Conservation (phyloP, 108 stramenopile genomes). For the Stephanodiscus minutulus region DNA sequence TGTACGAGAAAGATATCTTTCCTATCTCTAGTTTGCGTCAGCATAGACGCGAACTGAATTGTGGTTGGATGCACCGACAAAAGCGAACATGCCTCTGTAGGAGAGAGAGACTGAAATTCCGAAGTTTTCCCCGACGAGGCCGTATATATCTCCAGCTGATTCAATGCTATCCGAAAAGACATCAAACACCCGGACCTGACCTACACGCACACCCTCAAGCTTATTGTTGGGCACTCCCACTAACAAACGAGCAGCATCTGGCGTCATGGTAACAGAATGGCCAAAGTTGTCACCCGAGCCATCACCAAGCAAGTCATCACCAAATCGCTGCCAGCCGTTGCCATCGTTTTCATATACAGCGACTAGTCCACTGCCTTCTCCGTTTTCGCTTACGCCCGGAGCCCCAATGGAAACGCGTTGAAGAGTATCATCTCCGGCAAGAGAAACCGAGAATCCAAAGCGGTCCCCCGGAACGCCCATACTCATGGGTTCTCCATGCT, state of each 20-base stretch:
- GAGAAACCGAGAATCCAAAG: conserved; percentile 47
- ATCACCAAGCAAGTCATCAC: conserved; percentile 36
- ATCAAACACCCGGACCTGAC: conserved; percentile 33
- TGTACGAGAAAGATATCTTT: neutral
- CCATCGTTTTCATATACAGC: conserved; percentile 33
- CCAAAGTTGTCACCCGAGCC: conserved; percentile 40
- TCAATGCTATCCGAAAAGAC: neutral
- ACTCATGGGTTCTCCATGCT: conserved; percentile 28
- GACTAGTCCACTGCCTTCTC: conserved; percentile 42
- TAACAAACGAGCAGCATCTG: conserved; percentile 26
- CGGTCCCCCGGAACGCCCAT: conserved; percentile 38
- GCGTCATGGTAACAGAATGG: conserved; percentile 39
- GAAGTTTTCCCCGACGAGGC: conserved; percentile 37
- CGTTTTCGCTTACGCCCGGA: conserved; percentile 32
- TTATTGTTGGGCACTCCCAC: conserved; percentile 42
- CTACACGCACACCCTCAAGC: conserved; percentile 22
- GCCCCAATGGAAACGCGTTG: conserved; percentile 47
- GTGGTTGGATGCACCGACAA: conserved; percentile 29
- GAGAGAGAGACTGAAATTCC: conserved; percentile 44
- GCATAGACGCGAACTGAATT: conserved; percentile 35
- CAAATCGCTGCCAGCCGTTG: conserved; percentile 30
- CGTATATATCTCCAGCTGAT: conserved; percentile 27
- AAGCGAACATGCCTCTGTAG: conserved; percentile 30
- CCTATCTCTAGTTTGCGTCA: conserved; percentile 9
- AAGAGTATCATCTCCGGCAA: conserved; percentile 26